phyloP scores from a whole-genome alignment of 257 asterid genomes.

The Linderniella brevidens region DNA sequence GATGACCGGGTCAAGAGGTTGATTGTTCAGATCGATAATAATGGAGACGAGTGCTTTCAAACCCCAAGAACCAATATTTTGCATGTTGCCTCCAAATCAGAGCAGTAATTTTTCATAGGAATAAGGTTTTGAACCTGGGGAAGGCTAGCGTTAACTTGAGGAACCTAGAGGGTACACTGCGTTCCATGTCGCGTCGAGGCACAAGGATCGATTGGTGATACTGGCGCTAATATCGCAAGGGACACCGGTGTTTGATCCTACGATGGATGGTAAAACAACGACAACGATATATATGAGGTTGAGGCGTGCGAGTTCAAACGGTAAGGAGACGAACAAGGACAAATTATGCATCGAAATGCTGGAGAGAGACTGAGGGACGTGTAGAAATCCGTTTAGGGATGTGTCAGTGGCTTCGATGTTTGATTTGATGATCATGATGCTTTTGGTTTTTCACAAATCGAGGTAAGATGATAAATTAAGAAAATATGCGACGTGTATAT shows the following conservation, averaged over 20 bases:
- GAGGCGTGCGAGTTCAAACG: slow-evolving; percentile 40
- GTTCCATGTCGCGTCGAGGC: slow-evolving; percentile 78
- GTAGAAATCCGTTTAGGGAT: slow-evolving; percentile 36
- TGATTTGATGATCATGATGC: slow-evolving; percentile 68
- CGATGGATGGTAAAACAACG: slow-evolving; percentile 55
- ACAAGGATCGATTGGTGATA: slow-evolving; percentile 52
- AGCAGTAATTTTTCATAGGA: too few relatives aligned
- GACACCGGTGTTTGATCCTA: slow-evolving; percentile 41
- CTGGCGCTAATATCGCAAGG: slow-evolving; percentile 38
- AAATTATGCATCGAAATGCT: slow-evolving; percentile 59
- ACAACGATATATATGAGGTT: slow-evolving; percentile 49
- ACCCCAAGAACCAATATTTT: too few relatives aligned
- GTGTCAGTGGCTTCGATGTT: slow-evolving; percentile 30
- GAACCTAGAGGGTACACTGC: slow-evolving; percentile 57
- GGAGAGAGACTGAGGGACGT: slow-evolving; percentile 57
- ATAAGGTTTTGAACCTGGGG: slow-evolving; percentile 40
- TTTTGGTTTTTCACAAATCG: slow-evolving; percentile 68
- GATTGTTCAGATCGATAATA: too few relatives aligned
- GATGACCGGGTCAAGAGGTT: too few relatives aligned
- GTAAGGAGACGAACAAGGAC: slow-evolving; percentile 56
- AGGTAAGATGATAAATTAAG: too few relatives aligned
- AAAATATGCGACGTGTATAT: too few relatives aligned
- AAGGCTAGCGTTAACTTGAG: slow-evolving; percentile 42
- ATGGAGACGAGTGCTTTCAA: too few relatives aligned
- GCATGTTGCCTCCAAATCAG: too few relatives aligned